Evolutionary conservation across 768 basidiomycete genomes (phyloP).

Genomic region (Kwoniella shandongensis): DNA sequence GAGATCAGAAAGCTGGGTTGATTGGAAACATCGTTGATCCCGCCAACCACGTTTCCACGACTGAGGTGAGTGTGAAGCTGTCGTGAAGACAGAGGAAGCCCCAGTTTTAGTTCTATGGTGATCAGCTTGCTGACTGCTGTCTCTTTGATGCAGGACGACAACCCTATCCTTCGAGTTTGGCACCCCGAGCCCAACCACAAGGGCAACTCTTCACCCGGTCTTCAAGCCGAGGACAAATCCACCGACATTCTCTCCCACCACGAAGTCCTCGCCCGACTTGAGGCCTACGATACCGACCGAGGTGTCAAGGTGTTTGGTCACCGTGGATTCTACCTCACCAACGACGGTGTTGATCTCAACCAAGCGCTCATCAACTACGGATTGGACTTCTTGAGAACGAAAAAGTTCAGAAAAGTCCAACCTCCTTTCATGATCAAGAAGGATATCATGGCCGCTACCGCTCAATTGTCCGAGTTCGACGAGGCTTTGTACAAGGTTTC

Average conservation of each 20-base stretch:
- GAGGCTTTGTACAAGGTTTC: constrained; percentile 93
- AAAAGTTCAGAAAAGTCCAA: constrained; percentile 87
- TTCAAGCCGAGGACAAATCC: constrained; percentile 60
- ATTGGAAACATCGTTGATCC: constrained; percentile 93
- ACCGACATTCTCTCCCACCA: constrained; percentile 91
- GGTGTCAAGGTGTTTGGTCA: constrained; percentile 85
- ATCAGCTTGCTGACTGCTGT: no score
- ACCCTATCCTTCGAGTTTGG: constrained; percentile 76
- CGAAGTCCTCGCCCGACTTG: constrained; percentile 87
- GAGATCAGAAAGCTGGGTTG: constrained; percentile 65
- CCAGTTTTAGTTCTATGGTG: background rate
- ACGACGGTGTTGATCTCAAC: constrained; percentile 95
- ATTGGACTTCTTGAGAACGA: constrained; percentile 81
- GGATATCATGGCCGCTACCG: constrained; percentile 94
- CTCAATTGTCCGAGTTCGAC: constrained; percentile 96
- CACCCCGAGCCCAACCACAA: constrained; percentile 74
- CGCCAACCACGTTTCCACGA: constrained; percentile 76
- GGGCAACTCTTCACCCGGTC: constrained; percentile 52
- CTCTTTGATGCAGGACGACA: constrained; percentile 85
- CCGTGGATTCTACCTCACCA: constrained; percentile 92
- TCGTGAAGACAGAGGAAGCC: background rate
- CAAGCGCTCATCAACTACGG: constrained; percentile 94
- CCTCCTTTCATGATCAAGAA: constrained; percentile 99
- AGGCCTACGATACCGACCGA: constrained; percentile 95
- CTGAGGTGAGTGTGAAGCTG: constrained; percentile 65